Conservation (phyloP, 441 rosid species). For the Hypseocharis bilobata region DNA sequence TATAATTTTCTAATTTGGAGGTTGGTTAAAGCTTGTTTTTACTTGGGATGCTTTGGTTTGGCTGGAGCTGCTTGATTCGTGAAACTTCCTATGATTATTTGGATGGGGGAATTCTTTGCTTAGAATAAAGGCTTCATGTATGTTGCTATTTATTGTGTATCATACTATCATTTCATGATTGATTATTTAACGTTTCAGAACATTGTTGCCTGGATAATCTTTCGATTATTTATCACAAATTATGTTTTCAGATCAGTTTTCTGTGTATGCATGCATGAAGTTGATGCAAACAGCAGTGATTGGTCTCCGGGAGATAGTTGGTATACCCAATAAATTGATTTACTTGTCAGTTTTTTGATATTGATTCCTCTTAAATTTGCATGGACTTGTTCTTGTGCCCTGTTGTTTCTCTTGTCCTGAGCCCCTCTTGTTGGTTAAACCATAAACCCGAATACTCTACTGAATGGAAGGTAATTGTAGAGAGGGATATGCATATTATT, state of each 20-base stretch:
- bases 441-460: no score
- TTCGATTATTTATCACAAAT: neutral
- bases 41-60: neutral
- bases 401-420: no score
- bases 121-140: neutral
- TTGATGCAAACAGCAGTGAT: no score
- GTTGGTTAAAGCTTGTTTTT: neutral
- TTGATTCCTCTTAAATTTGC: no score
- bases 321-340: no score
- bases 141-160: neutral
- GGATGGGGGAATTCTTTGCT: neutral
- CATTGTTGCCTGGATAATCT: neutral
- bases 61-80: no score
- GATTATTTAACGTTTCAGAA: neutral
- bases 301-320: no score
- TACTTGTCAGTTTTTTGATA: no score
- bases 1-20: slow-evolving; percentile 17
- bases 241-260: neutral
- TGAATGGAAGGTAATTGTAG: no score
- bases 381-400: no score
- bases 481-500: no score
- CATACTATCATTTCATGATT: neutral
- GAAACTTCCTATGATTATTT: neutral
- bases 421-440: no score
- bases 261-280: neutral